These are phyloP conservation scores for Tylopilus felleus DNA, from an alignment of 768 basidiomycete species.

Conservation along the genomic window DNA sequence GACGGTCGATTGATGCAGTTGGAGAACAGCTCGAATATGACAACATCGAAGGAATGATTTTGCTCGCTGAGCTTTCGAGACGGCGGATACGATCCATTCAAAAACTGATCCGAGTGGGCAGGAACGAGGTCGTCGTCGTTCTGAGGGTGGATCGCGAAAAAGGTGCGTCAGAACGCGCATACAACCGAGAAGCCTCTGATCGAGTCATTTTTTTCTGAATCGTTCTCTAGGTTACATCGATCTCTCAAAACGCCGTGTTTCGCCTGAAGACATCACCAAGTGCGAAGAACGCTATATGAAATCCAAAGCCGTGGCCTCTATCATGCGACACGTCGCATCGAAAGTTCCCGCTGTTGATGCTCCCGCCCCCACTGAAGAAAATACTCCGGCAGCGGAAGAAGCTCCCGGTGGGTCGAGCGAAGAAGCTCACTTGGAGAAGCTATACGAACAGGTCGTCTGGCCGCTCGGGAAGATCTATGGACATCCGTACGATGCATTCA, in stretches of 20 bases:
- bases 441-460: conserved; percentile 93
- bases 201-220: background rate
- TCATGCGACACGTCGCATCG: conserved; percentile 87
- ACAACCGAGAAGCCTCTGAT: background rate
- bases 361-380: conserved; percentile 28
- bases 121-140: conserved; percentile 98
- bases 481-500: conserved; percentile 97
- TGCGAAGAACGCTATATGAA: conserved; percentile 99
- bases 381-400: conserved; percentile 22
- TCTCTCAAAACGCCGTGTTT: conserved; percentile 96
- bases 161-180: conserved; percentile 46
- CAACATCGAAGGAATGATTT: conserved; percentile 99
- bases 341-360: conserved; percentile 54
- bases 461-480: conserved; percentile 90
- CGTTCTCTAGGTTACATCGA: conserved; percentile 84
- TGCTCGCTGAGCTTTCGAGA: conserved; percentile 95
- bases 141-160: conserved; percentile 99
- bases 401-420: conserved; percentile 47
- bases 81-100: conserved; percentile 96
- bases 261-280: conserved; percentile 97
- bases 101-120: conserved; percentile 94
- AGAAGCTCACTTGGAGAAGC: conserved; percentile 74
- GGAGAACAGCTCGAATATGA: conserved; percentile 89
- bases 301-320: conserved; percentile 92
- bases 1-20: background rate